Conservation (phyloP, 2,329 filamentous ascomycete species). For the Teratosphaeria pseudoeucalypti region DNA sequence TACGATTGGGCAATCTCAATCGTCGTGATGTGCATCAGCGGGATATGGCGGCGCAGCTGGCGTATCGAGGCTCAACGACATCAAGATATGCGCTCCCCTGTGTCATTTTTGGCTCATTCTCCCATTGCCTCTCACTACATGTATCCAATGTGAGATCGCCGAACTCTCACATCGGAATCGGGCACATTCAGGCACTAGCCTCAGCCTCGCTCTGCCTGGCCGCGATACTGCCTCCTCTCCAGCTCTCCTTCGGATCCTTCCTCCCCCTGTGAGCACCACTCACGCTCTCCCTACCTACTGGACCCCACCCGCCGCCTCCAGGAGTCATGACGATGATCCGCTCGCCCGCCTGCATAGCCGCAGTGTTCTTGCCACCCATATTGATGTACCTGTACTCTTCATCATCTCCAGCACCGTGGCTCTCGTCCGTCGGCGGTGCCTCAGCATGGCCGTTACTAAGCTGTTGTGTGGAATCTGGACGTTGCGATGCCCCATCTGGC, state of each 20-base stretch:
- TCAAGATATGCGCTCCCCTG: too few species aligned
- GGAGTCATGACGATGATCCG: conserved; percentile 69
- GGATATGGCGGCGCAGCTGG: too few species aligned
- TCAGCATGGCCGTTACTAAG: conserved; percentile 1
- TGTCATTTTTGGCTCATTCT: too few species aligned
- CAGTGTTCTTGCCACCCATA: conserved; percentile 69
- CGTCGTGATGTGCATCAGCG: too few species aligned
- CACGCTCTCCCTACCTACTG: conserved; percentile 46
- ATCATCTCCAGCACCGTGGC: conserved; percentile 8
- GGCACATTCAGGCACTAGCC: conserved; percentile 27
- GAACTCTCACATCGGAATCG: neutral
- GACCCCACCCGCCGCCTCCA: conserved; percentile 69
- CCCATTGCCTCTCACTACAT: too few species aligned
- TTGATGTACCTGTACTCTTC: conserved; percentile 51
- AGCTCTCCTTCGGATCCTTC: conserved; percentile 49
- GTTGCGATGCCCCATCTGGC: neutral
- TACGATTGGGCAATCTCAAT: too few species aligned
- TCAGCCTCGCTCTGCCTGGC: conserved; percentile 44
- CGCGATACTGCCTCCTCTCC: conserved; percentile 51
- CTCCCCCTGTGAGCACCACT: conserved; percentile 26
- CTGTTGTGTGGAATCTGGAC: neutral
- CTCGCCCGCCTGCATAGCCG: conserved; percentile 65
- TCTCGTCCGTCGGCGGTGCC: conserved; percentile 4
- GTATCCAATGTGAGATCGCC: neutral
- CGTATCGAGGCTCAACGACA: too few species aligned